Conservation (phyloP, 176 grass and related monocot genomes). For the Zea luxurians region DNA sequence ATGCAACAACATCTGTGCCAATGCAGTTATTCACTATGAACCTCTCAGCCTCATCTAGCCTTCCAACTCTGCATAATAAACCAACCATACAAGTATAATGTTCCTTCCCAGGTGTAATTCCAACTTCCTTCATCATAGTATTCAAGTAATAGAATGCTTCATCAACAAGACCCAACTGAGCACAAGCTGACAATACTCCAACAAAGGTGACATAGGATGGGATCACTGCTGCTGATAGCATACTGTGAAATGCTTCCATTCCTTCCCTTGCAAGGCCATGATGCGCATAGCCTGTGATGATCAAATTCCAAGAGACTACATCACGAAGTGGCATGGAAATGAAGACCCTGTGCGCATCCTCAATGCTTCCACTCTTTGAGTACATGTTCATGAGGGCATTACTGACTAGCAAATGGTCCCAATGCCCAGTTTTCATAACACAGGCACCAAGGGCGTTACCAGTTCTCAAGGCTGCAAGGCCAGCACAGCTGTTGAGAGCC, state of each 20-base stretch:
- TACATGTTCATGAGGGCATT: slow-evolving; percentile 90
- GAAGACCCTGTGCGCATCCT: slow-evolving; percentile 56
- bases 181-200: slow-evolving; percentile 73
- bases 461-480: slow-evolving; percentile 70
- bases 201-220: slow-evolving; percentile 73
- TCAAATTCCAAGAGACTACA: slow-evolving; percentile 74
- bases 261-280: slow-evolving; percentile 67
- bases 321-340: slow-evolving; percentile 49
- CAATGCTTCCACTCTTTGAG: slow-evolving; percentile 70
- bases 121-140: slow-evolving; percentile 63
- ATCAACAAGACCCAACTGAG: slow-evolving; percentile 66
- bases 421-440: slow-evolving; percentile 58
- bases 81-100: slow-evolving; percentile 81
- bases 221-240: slow-evolving; percentile 46
- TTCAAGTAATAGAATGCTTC: slow-evolving; percentile 78
- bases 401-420: slow-evolving; percentile 38
- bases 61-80: slow-evolving; percentile 66
- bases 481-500: slow-evolving; percentile 60
- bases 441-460: slow-evolving; percentile 59
- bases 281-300: slow-evolving; percentile 64
- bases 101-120: slow-evolving; percentile 62
- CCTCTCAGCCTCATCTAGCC: slow-evolving; percentile 57
- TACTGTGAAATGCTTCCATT: slow-evolving; percentile 53
- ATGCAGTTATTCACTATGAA: slow-evolving; percentile 65
- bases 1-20: slow-evolving; percentile 60